Evolutionary conservation across 192 early-diverging fungal species (phyloP).

Genomic region (Thamnidium elegans): DNA sequence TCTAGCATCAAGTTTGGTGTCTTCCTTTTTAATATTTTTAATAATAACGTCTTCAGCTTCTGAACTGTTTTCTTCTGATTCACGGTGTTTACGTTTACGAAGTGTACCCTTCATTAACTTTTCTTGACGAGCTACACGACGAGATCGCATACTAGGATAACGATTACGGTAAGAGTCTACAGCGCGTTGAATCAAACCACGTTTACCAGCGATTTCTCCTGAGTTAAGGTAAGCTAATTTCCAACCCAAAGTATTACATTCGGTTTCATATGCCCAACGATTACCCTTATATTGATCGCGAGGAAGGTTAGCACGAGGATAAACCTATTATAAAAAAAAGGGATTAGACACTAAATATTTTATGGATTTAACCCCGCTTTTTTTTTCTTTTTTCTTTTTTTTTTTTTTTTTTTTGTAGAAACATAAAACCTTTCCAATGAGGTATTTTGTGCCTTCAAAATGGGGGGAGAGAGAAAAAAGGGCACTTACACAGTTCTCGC

Average conservation of each 20-base stretch:
- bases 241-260: constrained; percentile 87
- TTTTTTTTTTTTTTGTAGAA: constrained; percentile 8
- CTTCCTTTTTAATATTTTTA: not conserved
- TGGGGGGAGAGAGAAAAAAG: not conserved
- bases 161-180: constrained; percentile 79
- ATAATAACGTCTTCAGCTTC: not conserved
- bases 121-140: constrained; percentile 72
- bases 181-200: constrained; percentile 80
- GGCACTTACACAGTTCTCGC: constrained; percentile 67
- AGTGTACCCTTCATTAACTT: constrained; percentile 59
- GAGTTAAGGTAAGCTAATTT: constrained; percentile 76
- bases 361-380: constrained; percentile 1
- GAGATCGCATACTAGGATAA: constrained; percentile 65
- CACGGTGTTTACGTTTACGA: constrained; percentile 41
- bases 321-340: constrained; percentile 35
- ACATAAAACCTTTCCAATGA: not conserved
- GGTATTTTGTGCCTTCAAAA: not conserved
- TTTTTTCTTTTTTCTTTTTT: constrained; percentile 9
- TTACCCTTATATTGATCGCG: constrained; percentile 69
- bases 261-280: constrained; percentile 81
- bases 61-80: constrained; percentile 22
- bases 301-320: constrained; percentile 73
- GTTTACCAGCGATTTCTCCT: constrained; percentile 57
- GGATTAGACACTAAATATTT: not conserved
- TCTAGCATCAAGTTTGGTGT: not conserved